Percentiles rank a stretch among this genome's conserved stretches.
Evolutionary conservation across 768 basidiomycete genomes (phyloP).

Genomic region (Kwoniella europaea): DNA sequence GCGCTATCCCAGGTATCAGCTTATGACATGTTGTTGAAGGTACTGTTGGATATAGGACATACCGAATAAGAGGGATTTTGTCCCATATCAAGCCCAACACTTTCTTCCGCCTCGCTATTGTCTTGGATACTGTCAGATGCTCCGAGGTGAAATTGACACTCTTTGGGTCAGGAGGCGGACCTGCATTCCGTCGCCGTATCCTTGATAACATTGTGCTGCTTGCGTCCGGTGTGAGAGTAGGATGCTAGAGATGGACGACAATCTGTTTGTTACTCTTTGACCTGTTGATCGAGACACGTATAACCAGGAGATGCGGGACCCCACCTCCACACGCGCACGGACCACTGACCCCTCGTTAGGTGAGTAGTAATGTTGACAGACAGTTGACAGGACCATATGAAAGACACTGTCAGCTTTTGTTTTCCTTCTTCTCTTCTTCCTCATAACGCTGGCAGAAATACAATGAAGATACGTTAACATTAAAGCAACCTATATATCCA

Average conservation of each 20-base stretch:
- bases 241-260: too few relatives aligned
- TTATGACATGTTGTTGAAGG: background rate
- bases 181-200: constrained; percentile 5
- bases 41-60: background rate
- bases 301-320: too few relatives aligned
- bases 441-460: background rate
- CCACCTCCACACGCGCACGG: constrained; percentile 9
- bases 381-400: background rate
- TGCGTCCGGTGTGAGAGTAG: too few relatives aligned
- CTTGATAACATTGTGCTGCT: constrained; percentile 39
- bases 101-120: constrained; percentile 31
- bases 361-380: background rate
- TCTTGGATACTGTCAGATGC: constrained; percentile 39
- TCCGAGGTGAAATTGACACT: constrained; percentile 39
- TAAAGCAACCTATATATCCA: background rate
- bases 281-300: background rate
- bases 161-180: constrained; percentile 16
- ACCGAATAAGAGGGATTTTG: constrained; percentile 27
- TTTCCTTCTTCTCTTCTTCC: constrained; percentile 15
- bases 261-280: background rate
- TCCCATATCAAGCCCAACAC: constrained; percentile 21
- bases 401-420: background rate
- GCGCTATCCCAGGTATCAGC: constrained; percentile 55
- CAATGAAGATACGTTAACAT: background rate
- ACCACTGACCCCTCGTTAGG: too few relatives aligned